phyloP scores from a whole-genome alignment of 2,329 filamentous ascomycete genomes.

The Lachnellula hyalina region DNA sequence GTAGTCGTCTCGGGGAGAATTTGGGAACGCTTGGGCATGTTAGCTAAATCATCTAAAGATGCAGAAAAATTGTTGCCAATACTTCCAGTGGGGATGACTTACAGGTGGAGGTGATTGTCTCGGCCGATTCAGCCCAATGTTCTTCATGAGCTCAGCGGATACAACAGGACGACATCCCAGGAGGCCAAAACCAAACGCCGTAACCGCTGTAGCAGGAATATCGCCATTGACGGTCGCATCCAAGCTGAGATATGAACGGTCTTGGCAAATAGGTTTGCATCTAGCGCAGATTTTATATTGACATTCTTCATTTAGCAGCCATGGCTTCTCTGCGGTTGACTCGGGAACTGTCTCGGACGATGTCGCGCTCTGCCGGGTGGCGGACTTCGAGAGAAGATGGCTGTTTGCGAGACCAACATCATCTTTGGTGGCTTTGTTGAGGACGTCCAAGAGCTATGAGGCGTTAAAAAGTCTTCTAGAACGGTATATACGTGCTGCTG shows the following conservation, averaged over 20 bases:
- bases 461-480: background rate
- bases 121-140: conserved; percentile 26
- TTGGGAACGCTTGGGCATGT: background rate
- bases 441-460: background rate
- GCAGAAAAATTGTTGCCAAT: no score
- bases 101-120: conserved; percentile 18
- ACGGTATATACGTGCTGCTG: background rate
- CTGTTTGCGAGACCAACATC: background rate
- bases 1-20: background rate
- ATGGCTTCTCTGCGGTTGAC: conserved; percentile 25
- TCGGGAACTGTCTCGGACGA: background rate
- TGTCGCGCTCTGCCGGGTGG: background rate
- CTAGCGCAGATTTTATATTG: conserved; percentile 44
- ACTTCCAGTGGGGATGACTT: conserved; percentile 1
- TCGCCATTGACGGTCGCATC: conserved; percentile 46
- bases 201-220: conserved; percentile 43
- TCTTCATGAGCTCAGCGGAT: conserved; percentile 19
- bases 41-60: background rate
- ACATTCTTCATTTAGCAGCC: conserved; percentile 43
- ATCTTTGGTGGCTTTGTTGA: background rate
- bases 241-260: conserved; percentile 46
- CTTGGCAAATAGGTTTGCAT: conserved; percentile 41
- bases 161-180: conserved; percentile 36
- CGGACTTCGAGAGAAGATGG: background rate
- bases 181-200: conserved; percentile 48